phyloP scores from a whole-genome alignment of 169 alveolate species.

The Theileria parva region DNA sequence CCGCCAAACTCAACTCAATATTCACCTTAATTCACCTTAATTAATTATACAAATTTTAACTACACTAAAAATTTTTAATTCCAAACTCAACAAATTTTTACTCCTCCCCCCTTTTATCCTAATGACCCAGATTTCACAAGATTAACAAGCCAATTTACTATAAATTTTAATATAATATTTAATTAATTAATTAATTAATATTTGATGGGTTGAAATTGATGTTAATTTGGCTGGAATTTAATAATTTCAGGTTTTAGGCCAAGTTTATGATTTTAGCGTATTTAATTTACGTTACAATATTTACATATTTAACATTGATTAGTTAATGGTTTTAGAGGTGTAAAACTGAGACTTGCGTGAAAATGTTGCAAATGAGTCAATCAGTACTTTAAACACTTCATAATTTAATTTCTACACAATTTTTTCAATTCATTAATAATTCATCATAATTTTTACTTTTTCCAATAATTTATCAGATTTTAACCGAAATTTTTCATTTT shows the following conservation, averaged over 20 bases:
- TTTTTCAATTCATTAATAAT: background rate
- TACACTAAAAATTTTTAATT: too few species aligned
- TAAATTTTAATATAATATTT: too few species aligned
- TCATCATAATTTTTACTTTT: background rate
- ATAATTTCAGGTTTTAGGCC: background rate
- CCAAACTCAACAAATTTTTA: too few species aligned
- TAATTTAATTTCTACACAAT: too few species aligned
- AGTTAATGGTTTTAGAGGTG: background rate
- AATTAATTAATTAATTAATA: too few species aligned
- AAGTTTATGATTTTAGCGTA: background rate
- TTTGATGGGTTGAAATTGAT: too few species aligned
- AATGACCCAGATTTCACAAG: too few species aligned
- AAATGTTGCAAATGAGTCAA: background rate
- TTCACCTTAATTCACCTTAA: too few species aligned
- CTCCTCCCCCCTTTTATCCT: background rate
- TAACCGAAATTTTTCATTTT: background rate
- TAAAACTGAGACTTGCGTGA: background rate
- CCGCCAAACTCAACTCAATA: too few species aligned
- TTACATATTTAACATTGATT: background rate
- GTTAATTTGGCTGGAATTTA: background rate
- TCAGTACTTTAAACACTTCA: background rate
- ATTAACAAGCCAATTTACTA: too few species aligned
- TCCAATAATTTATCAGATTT: background rate
- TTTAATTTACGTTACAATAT: background rate
- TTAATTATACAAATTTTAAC: too few species aligned